A percentile compares a stretch with the other conserved stretches of the same genome.
phyloP scores from a whole-genome alignment of 192 early-diverging fungal genomes.

The Nowakowskiella sp. region DNA sequence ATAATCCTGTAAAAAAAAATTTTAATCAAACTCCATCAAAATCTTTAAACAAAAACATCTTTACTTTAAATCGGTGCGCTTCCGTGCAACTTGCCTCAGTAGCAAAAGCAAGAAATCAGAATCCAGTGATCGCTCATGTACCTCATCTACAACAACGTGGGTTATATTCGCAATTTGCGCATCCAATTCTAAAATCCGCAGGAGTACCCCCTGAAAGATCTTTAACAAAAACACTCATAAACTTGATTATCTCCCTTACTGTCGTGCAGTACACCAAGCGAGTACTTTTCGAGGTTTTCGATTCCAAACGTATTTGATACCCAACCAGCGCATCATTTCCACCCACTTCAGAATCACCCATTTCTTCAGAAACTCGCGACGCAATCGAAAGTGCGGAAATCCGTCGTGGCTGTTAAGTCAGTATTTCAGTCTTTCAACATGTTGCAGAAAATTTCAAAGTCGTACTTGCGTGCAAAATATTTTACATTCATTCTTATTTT shows the following conservation, averaged over 20 bases:
- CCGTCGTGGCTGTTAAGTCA: conserved; percentile 49
- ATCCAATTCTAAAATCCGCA: conserved; percentile 60
- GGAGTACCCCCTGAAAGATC: conserved; percentile 51
- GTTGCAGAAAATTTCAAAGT: neutral
- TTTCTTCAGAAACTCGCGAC: conserved; percentile 62
- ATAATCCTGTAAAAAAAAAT: conserved; percentile 30
- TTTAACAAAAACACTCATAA: conserved; percentile 12
- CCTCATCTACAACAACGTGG: conserved; percentile 70
- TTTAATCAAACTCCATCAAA: neutral
- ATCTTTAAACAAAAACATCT: neutral
- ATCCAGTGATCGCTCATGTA: conserved; percentile 69
- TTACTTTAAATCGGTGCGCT: conserved; percentile 40
- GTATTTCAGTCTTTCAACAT: conserved; percentile 25
- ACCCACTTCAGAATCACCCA: conserved; percentile 54
- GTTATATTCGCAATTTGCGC: conserved; percentile 46
- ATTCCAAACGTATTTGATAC: conserved; percentile 67
- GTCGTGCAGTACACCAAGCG: conserved; percentile 67
- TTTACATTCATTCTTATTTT: conserved; percentile 22
- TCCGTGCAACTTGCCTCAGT: conserved; percentile 43
- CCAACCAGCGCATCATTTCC: conserved; percentile 52
- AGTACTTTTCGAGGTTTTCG: conserved; percentile 39
- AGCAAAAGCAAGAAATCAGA: conserved; percentile 67
- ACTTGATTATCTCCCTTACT: conserved; percentile 28
- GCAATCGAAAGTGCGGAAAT: conserved; percentile 79
- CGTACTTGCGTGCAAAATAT: conserved; percentile 53